Evolutionary conservation across 805 yeast species (phyloP).

Genomic region (Monosporozyma servazzii): DNA sequence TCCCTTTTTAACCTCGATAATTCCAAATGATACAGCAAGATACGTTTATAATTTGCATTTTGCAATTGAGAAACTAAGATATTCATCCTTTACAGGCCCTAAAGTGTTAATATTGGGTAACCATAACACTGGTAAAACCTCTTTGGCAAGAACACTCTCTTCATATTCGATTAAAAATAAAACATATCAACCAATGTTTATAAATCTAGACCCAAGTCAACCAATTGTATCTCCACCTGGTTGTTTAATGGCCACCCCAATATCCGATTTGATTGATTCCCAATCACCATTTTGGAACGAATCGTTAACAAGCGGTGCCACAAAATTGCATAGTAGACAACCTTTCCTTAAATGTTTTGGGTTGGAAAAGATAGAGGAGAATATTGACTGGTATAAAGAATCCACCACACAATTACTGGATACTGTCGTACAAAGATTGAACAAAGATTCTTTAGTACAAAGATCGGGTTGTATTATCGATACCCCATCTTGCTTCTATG

Average conservation of each 20-base stretch:
- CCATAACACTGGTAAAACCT: conserved; percentile 66
- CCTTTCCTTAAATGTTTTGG: conserved; percentile 83
- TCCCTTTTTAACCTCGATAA: conserved; percentile 30
- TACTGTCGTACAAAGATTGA: conserved; percentile 31
- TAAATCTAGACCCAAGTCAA: conserved; percentile 68
- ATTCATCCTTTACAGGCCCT: conserved; percentile 29
- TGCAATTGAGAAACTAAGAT: conserved; percentile 53
- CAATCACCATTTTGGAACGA: conserved; percentile 69
- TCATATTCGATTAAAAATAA: conserved; percentile 72
- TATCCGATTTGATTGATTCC: conserved; percentile 71
- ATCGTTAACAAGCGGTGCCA: conserved; percentile 64
- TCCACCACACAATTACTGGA: conserved; percentile 41
- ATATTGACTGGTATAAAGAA: conserved; percentile 40
- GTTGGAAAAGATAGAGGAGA: conserved; percentile 47
- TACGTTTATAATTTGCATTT: conserved; percentile 66
- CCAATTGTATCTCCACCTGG: conserved; percentile 78
- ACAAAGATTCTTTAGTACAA: conserved; percentile 23
- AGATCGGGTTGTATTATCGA: conserved; percentile 29
- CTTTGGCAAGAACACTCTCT: conserved; percentile 56
- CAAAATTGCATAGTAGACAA: conserved; percentile 74
- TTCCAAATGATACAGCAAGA: conserved; percentile 64
- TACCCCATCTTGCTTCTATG: conserved; percentile 20
- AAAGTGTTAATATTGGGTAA: conserved; percentile 65
- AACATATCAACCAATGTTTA: conserved; percentile 52
- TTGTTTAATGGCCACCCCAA: conserved; percentile 70